Evolutionary conservation across 306 rosid species (phyloP).

Genomic region (Carpinus fangiana): DNA sequence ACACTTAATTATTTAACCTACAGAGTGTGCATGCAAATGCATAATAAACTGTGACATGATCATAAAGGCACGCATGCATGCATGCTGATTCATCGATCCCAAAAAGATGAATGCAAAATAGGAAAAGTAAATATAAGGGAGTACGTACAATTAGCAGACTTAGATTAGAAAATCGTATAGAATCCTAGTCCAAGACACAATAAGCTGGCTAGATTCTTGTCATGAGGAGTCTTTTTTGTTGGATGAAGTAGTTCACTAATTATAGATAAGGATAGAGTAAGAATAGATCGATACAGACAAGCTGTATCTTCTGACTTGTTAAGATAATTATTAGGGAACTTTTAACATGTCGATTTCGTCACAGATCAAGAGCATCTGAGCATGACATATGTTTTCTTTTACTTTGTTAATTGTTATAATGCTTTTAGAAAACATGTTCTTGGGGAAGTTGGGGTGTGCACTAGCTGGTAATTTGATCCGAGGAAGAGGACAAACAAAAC

Average conservation of each 20-base stretch:
- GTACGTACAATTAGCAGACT: background rate
- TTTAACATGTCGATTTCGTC: background rate
- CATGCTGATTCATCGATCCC: background rate
- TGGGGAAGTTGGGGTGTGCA: background rate
- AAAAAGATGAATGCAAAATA: background rate
- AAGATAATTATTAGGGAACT: background rate
- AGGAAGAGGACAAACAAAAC: conserved; percentile 7
- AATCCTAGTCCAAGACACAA: too few relatives aligned
- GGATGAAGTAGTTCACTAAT: background rate
- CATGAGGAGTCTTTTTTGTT: too few relatives aligned
- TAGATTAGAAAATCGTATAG: too few relatives aligned
- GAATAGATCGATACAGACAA: background rate
- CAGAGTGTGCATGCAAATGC: background rate
- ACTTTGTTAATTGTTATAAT: background rate
- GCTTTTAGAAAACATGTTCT: background rate
- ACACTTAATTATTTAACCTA: background rate
- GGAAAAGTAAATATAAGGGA: background rate
- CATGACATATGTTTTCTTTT: background rate
- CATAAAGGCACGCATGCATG: background rate
- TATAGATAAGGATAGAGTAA: background rate
- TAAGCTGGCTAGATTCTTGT: too few relatives aligned
- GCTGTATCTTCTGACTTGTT: background rate
- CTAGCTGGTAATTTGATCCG: background rate
- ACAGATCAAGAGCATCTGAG: background rate
- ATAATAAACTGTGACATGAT: background rate